Evolutionary conservation across 768 basidiomycete species (phyloP), one percentile per base, ranked within the genome.

Genomic region (Candolleomyces eurysporus): DNA sequence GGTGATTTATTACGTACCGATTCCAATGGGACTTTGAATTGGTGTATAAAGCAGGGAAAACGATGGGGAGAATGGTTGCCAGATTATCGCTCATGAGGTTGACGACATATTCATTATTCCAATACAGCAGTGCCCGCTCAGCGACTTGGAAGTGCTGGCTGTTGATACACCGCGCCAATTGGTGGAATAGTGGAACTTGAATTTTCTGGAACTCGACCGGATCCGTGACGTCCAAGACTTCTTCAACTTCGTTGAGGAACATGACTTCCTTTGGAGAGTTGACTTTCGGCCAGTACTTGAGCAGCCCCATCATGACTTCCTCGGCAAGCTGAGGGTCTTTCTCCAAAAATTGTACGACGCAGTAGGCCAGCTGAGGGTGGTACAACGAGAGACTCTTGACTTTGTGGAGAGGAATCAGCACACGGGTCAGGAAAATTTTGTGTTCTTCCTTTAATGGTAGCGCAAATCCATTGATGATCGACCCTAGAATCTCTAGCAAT

Each of bases 71-170:
- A 61, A 99, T 86, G 63, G 88, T 75, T 22, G 85, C 75, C 64
- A 98, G 82, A 72, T 98, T 98, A 69, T 98, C 95, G 73, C 94
- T 93, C 94, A 99, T 98, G 57, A 99, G 85, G 75, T 97, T 99
- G 68, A 99, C 93, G 66, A 98, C 96, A 76, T 98, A 99, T 78
- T 98, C 97, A 78, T 98, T 98, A 78, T 98, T 98, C 97, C 97
- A 99, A 74, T 97, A 98, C 67, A 97, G 83, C 62, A 99, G 76
- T 3, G 96, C 96, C 48, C 97, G 86, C 75, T 99, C 97, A 6
- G 97, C 96, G 32, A 99, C 96, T 77, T 99, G 97, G 85, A 99
- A 99, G 76, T 99, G 97, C 73, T 98, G 97, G 70, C 92, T 95
- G 73, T 96, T 97, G 84, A 99, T 95, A 78, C 97, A 99, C 63